Percentiles rank a stretch among this genome's conserved stretches.
Conservation (phyloP, 768 basidiomycete genomes). For the Phylloporus arenicola region DNA sequence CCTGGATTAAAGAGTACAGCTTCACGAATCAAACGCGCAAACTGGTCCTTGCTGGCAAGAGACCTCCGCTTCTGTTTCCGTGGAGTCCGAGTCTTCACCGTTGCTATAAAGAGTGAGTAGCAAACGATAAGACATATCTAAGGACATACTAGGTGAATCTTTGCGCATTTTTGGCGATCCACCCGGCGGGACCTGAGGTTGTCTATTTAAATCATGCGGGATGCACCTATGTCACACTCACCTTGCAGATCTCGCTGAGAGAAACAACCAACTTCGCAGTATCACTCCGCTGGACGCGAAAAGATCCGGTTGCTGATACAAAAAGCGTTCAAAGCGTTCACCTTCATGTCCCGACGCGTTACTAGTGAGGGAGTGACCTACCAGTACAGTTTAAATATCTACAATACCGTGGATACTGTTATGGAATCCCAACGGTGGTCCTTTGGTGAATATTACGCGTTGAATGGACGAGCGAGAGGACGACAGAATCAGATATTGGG, state of each 20-base stretch:
- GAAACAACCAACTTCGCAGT: not conserved
- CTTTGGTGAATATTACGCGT: not conserved
- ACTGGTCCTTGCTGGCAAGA: constrained; percentile 19
- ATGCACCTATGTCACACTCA: not conserved
- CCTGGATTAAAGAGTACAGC: constrained; percentile 4
- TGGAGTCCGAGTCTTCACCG: constrained; percentile 14
- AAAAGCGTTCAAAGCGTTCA: not conserved
- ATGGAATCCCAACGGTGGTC: not conserved
- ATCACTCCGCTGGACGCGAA: constrained; percentile 22
- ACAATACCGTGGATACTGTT: not conserved
- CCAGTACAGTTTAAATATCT: not conserved
- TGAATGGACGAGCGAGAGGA: not conserved
- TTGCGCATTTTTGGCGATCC: not conserved
- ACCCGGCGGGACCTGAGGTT: not conserved
- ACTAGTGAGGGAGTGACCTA: not conserved
- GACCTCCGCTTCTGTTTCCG: constrained; percentile 24
- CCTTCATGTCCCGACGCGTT: not conserved
- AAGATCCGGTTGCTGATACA: not conserved
- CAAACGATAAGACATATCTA: not conserved
- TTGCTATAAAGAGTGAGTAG: constrained; percentile 4
- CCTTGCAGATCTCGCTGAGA: not conserved
- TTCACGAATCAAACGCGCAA: constrained; percentile 22
- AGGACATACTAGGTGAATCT: constrained; percentile 2
- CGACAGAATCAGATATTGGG: not conserved
- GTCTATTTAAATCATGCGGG: not conserved